Evolutionary conservation across 148 eudicot genomes (phyloP).

Genomic region (Dianthus caryophyllus): DNA sequence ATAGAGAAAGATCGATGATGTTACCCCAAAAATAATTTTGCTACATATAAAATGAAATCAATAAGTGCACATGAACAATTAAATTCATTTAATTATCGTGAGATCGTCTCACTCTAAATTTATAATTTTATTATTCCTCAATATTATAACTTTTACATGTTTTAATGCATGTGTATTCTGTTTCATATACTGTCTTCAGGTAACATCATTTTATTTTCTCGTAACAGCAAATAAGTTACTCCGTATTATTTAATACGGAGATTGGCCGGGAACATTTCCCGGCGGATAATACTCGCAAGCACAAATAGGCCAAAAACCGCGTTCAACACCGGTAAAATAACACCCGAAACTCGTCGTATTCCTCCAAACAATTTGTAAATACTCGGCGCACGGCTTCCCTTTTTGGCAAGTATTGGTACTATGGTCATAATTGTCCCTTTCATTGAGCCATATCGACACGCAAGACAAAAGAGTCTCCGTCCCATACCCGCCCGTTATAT

Average conservation of each 20-base stretch:
- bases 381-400: conserved; percentile 22
- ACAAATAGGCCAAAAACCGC: conserved; percentile 33
- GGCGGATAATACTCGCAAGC: conserved; percentile 31
- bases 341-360: conserved; percentile 16
- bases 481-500: conserved; percentile 23
- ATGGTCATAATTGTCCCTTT: conserved; percentile 27
- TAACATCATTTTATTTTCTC: too few species aligned
- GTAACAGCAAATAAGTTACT: too few species aligned
- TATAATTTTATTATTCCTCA: too few species aligned
- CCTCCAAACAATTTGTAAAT: conserved; percentile 32
- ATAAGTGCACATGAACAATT: too few species aligned
- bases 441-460: conserved; percentile 21
- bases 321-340: conserved; percentile 12
- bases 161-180: too few species aligned
- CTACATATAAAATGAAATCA: too few species aligned
- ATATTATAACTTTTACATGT: too few species aligned
- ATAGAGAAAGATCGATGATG: too few species aligned
- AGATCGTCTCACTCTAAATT: too few species aligned
- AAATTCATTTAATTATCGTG: too few species aligned
- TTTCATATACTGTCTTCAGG: too few species aligned
- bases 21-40: too few species aligned
- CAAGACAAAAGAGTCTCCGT: conserved; percentile 13
- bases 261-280: conserved; percentile 26
- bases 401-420: conserved; percentile 16
- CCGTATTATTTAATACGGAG: conserved; percentile 24